Percentiles rank a stretch among this genome's conserved stretches.
Evolutionary conservation across 2,329 filamentous ascomycete species (phyloP).

Genomic region (Paradendryphiella salina): DNA sequence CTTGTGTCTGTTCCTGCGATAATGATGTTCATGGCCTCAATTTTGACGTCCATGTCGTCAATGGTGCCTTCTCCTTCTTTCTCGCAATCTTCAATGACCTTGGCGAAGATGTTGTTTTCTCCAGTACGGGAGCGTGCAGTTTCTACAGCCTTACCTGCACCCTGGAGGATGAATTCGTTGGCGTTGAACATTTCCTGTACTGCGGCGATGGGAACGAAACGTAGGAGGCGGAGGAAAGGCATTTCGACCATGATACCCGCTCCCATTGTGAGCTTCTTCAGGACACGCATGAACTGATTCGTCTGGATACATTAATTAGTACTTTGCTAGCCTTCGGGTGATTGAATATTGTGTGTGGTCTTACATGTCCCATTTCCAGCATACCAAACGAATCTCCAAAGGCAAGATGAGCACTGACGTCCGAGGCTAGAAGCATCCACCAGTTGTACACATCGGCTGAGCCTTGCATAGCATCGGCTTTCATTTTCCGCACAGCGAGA

Average conservation of each 20-base stretch:
- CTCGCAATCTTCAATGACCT: conserved; percentile 38
- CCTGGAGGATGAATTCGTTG: conserved; percentile 38
- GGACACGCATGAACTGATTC: conserved; percentile 44
- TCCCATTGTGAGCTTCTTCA: conserved; percentile 43
- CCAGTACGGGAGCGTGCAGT: conserved; percentile 36
- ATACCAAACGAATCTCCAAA: conserved; percentile 49
- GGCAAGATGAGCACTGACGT: conserved; percentile 43
- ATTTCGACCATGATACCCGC: conserved; percentile 45
- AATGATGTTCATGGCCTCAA: conserved; percentile 42
- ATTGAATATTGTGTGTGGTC: not conserved
- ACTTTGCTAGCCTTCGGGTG: too few relatives aligned
- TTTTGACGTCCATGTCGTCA: conserved; percentile 39
- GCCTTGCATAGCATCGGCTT: conserved; percentile 25
- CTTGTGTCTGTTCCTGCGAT: conserved; percentile 45
- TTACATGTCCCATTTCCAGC: conserved; percentile 45
- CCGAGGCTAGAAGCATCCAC: conserved; percentile 48
- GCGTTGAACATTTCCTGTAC: conserved; percentile 44
- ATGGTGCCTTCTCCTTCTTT: conserved; percentile 37
- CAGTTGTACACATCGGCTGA: conserved; percentile 44
- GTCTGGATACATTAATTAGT: conserved; percentile 11
- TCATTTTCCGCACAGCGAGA: conserved; percentile 42
- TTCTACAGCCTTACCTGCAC: conserved; percentile 38
- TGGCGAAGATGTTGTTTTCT: conserved; percentile 41
- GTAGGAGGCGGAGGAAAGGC: conserved; percentile 41
- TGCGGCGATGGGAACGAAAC: conserved; percentile 34